A percentile compares a stretch with the other conserved stretches of the same genome.
phyloP scores from a whole-genome alignment of 345 rosid genomes.

The Eucalyptus paniculata region DNA sequence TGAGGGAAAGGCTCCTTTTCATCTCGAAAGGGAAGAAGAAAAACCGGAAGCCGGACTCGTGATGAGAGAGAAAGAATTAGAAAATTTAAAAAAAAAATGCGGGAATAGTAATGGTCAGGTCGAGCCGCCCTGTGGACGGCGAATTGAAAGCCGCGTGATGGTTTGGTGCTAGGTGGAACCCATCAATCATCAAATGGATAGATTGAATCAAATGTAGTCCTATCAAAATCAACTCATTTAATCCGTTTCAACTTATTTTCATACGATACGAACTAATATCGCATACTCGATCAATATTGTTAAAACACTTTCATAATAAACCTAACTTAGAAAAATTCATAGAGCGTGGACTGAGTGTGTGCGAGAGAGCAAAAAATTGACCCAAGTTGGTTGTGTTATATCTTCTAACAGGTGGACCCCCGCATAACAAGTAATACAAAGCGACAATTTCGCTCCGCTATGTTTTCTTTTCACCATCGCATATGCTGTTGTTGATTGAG shows the following conservation, averaged over 20 bases:
- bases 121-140: neutral
- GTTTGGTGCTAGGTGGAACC: neutral
- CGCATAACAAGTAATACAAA: neutral
- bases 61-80: neutral
- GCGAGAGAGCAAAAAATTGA: neutral
- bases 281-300: neutral
- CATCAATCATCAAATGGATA: neutral
- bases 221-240: neutral
- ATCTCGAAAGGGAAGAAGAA: neutral
- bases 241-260: fast-evolving
- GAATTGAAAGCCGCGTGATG: neutral
- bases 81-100: neutral
- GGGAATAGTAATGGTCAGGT: neutral
- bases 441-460: neutral
- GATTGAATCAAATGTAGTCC: neutral
- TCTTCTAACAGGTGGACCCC: neutral
- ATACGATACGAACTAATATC: neutral
- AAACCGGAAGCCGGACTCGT: too few species aligned
- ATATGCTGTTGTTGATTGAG: neutral
- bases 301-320: too few species aligned
- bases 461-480: neutral
- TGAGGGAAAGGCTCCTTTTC: neutral
- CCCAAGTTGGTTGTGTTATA: neutral
- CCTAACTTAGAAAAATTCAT: neutral
- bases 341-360: too few species aligned